Conservation (phyloP, 2,329 filamentous ascomycete genomes). For the Rachicladosporium sp. region DNA sequence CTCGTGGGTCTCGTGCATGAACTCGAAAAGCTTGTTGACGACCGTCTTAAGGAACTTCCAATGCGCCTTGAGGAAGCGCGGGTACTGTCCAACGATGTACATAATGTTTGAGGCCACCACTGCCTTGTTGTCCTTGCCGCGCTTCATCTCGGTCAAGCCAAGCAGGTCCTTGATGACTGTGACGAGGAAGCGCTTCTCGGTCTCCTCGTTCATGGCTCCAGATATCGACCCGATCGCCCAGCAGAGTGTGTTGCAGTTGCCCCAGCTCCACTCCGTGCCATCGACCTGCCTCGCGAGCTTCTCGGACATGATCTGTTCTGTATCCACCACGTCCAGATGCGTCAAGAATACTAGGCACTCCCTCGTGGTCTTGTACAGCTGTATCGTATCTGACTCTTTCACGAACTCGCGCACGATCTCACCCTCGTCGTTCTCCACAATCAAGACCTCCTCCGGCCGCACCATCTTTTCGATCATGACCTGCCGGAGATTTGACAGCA, state of each 20-base stretch:
- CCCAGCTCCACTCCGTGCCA: slow-evolving; percentile 95
- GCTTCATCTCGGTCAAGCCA: slow-evolving; percentile 96
- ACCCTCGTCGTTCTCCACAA: slow-evolving; percentile 98
- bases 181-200: slow-evolving; percentile 94
- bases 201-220: slow-evolving; percentile 98
- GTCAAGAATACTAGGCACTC: slow-evolving; percentile 96
- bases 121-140: slow-evolving; percentile 98
- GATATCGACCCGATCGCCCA: slow-evolving; percentile 99
- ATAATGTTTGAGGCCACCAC: slow-evolving; percentile 99
- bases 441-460: slow-evolving; percentile 88
- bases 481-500: slow-evolving; percentile 82
- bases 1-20: slow-evolving; percentile 99
- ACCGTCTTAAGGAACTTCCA: slow-evolving; percentile 99
- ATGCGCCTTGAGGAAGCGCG: slow-evolving; percentile 93
- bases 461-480: slow-evolving; percentile 99
- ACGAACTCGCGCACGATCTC: slow-evolving; percentile 98
- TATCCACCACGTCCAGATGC: slow-evolving; percentile 92
- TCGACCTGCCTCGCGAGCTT: slow-evolving; percentile 94
- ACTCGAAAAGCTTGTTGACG: slow-evolving; percentile 98
- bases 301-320: slow-evolving; percentile 98
- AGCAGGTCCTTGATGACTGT: slow-evolving; percentile 98
- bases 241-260: slow-evolving; percentile 98
- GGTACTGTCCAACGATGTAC: slow-evolving; percentile 99
- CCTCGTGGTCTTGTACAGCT: slow-evolving; percentile 96
- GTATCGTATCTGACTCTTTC: slow-evolving; percentile 97